phyloP scores from a whole-genome alignment of 2,329 filamentous ascomycete genomes.

The Botryosphaeria dothidea region DNA sequence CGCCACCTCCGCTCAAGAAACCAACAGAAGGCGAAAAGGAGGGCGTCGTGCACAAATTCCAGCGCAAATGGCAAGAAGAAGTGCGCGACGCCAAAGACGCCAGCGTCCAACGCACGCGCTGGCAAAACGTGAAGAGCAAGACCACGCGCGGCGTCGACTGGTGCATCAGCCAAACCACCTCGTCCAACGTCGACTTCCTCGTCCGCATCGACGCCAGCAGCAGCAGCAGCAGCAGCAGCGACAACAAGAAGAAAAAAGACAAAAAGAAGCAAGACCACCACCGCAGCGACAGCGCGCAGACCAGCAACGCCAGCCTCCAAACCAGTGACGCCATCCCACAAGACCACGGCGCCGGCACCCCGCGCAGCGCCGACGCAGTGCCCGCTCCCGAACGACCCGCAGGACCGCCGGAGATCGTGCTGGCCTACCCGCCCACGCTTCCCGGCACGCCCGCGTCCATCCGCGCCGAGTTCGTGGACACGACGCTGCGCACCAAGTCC shows the following conservation, averaged over 20 bases:
- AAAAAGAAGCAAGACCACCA: background rate
- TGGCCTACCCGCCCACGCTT: slow-evolving; percentile 41
- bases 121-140: slow-evolving; percentile 45
- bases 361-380: background rate
- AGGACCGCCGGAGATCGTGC: slow-evolving; percentile 42
- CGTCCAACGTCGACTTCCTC: slow-evolving; percentile 46
- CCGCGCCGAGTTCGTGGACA: slow-evolving; percentile 43
- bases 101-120: slow-evolving; percentile 40
- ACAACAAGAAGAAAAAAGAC: background rate
- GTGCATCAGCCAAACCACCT: slow-evolving; percentile 43
- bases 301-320: background rate
- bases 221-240: background rate
- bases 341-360: background rate
- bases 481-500: slow-evolving; percentile 42
- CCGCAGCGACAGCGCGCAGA: background rate
- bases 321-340: background rate
- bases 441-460: slow-evolving; percentile 32
- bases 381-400: slow-evolving; percentile 35
- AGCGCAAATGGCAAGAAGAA: slow-evolving; percentile 49
- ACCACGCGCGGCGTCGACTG: slow-evolving; percentile 42
- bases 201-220: slow-evolving; percentile 37
- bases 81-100: slow-evolving; percentile 45
- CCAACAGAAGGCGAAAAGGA: slow-evolving; percentile 46
- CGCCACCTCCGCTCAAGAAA: slow-evolving; percentile 42
- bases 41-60: slow-evolving; percentile 43